phyloP scores from a whole-genome alignment of 2,329 filamentous ascomycete species.

The Talaromyces rugulosus region DNA sequence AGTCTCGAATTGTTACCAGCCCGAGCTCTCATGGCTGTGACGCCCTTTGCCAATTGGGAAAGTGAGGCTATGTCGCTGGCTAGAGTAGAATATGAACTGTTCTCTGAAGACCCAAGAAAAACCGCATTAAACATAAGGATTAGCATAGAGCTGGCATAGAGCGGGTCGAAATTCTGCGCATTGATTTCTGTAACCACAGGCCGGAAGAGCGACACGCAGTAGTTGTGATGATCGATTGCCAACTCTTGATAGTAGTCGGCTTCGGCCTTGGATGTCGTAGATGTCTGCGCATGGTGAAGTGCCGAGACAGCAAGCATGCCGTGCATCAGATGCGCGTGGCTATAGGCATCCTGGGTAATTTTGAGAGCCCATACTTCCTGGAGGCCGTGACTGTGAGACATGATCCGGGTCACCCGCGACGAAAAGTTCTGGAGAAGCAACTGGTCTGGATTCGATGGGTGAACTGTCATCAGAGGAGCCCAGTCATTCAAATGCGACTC shows the following conservation, averaged over 20 bases:
- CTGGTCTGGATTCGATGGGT: neutral
- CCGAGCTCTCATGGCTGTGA: neutral
- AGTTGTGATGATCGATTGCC: slow-evolving; percentile 5
- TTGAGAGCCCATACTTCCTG: slow-evolving; percentile 5
- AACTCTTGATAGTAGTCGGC: neutral
- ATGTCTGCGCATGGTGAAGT: slow-evolving; percentile 6
- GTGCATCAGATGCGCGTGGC: slow-evolving; percentile 11
- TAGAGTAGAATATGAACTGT: neutral
- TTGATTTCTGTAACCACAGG: slow-evolving; percentile 1
- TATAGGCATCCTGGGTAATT: neutral
- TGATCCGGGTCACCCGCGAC: slow-evolving; percentile 5
- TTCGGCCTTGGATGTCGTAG: neutral
- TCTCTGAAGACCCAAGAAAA: neutral
- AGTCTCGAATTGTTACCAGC: slow-evolving; percentile 3
- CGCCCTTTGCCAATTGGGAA: slow-evolving; percentile 6
- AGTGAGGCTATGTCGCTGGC: slow-evolving; percentile 2
- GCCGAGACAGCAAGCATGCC: slow-evolving; percentile 10
- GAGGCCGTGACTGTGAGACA: slow-evolving; percentile 5
- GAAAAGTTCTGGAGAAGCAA: slow-evolving; percentile 5
- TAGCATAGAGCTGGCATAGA: slow-evolving; percentile 10
- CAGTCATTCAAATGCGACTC: neutral
- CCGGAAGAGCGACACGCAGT: slow-evolving; percentile 5
- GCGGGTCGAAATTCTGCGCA: slow-evolving; percentile 5
- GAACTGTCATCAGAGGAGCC: neutral
- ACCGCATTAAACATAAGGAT: slow-evolving; percentile 6